These are phyloP conservation scores for Tolypocladium ovalisporum DNA, from an alignment of 2,329 filamentous ascomycete genomes.

Conservation along the genomic window DNA sequence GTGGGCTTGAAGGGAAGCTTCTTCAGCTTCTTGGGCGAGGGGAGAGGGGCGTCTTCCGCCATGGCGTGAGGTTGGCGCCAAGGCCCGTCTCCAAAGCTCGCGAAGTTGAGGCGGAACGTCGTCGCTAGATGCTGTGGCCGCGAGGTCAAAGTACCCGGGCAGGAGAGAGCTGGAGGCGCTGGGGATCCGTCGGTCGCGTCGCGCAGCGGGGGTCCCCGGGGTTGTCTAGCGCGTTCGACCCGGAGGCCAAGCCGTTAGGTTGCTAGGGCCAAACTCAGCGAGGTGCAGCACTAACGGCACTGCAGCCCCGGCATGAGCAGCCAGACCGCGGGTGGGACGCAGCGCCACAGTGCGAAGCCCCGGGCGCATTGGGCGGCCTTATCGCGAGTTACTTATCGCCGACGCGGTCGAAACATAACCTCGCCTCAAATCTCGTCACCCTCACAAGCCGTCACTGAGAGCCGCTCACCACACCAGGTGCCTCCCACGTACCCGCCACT, in stretches of 20 bases:
- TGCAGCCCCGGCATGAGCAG: background rate
- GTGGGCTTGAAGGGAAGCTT: slow-evolving; percentile 41
- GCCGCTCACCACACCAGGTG: background rate
- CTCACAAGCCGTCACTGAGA: background rate
- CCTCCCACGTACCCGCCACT: background rate
- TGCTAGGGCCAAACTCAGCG: background rate
- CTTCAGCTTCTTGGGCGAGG: slow-evolving; percentile 21
- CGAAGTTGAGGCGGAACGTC: background rate
- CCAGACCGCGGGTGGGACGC: too few species aligned
- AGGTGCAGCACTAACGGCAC: background rate
- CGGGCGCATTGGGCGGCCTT: background rate
- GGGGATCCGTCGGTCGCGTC: background rate
- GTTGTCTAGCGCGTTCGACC: background rate
- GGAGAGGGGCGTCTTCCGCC: slow-evolving; percentile 16
- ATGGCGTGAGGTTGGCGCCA: slow-evolving; percentile 11
- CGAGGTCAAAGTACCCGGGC: background rate
- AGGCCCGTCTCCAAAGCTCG: background rate
- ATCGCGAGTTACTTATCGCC: too few species aligned
- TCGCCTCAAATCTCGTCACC: background rate
- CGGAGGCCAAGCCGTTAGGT: background rate
- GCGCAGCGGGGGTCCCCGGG: background rate
- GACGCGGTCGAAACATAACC: background rate
- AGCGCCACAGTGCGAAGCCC: background rate
- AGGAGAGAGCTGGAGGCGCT: background rate
- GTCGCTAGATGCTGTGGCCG: background rate